Percentiles rank a stretch among this genome's conserved stretches.
Conservation (phyloP, 148 eudicot species). For the Persicaria tinctoria region DNA sequence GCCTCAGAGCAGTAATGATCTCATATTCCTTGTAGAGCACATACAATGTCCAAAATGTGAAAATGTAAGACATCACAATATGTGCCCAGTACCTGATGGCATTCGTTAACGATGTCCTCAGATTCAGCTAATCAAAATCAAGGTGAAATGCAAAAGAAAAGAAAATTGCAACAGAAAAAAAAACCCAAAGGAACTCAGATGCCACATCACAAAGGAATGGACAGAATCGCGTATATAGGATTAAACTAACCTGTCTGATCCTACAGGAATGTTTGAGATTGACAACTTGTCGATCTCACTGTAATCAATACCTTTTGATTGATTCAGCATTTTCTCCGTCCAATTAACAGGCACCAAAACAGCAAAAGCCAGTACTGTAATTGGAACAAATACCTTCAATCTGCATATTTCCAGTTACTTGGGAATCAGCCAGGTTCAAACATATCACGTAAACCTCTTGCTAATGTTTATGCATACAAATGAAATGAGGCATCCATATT, state of each 20-base stretch:
- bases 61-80: slow-evolving; percentile 58
- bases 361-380: slow-evolving; percentile 58
- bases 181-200: neutral
- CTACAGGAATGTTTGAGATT: slow-evolving; percentile 70
- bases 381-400: slow-evolving; percentile 91
- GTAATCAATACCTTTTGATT: slow-evolving; percentile 44
- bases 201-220: neutral
- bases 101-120: neutral
- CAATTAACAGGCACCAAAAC: slow-evolving; percentile 83
- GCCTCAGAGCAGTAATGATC: slow-evolving; percentile 53
- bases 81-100: slow-evolving; percentile 73
- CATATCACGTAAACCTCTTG: no score
- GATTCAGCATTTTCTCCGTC: slow-evolving; percentile 54
- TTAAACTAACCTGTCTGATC: slow-evolving; percentile 58
- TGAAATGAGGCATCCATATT: no score
- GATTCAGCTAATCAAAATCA: neutral
- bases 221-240: neutral
- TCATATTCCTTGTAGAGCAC: slow-evolving; percentile 69
- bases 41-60: slow-evolving; percentile 77
- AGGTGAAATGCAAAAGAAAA: neutral
- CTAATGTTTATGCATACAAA: no score
- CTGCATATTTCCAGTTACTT: slow-evolving; percentile 34
- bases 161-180: neutral
- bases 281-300: slow-evolving; percentile 86
- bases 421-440: neutral